Evolutionary conservation across 495 filamentous ascomycete species (phyloP).

Genomic region (Letharia lupina): DNA sequence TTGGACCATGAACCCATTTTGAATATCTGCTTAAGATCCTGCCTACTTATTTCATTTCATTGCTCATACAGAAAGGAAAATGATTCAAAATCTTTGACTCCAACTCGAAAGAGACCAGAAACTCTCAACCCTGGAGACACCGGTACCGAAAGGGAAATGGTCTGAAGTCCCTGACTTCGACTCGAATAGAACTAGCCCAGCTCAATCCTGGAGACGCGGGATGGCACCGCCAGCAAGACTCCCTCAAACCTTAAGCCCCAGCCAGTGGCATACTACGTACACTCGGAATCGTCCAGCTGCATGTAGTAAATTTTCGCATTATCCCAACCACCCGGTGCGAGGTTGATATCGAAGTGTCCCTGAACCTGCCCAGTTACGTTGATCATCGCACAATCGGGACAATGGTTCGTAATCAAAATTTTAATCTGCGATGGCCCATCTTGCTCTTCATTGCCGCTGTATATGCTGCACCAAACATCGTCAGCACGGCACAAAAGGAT

Average conservation of each 20-base stretch:
- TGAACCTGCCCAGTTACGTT: background rate
- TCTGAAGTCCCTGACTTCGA: background rate
- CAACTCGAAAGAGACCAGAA: background rate
- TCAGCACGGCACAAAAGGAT: background rate
- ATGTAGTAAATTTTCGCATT: slow-evolving; percentile 20
- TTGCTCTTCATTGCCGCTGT: slow-evolving; percentile 7
- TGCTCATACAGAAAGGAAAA: background rate
- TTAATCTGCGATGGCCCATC: slow-evolving; percentile 16
- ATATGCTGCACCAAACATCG: background rate
- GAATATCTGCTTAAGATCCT: background rate
- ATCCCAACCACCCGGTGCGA: slow-evolving; percentile 9
- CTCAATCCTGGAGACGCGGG: background rate
- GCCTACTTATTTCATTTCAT: background rate
- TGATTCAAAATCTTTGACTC: background rate
- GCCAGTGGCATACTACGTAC: background rate
- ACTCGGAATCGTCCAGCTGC: slow-evolving; percentile 12
- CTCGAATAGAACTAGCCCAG: background rate
- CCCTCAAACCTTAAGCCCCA: background rate
- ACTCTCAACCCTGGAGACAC: background rate
- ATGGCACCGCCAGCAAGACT: background rate
- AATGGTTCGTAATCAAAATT: slow-evolving; percentile 21
- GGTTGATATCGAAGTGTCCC: slow-evolving; percentile 21
- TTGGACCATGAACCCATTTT: background rate
- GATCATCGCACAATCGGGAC: slow-evolving; percentile 13
- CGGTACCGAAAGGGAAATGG: too few relatives aligned